Evolutionary conservation across 345 rosid genomes (phyloP), one percentile per base, ranked within the genome.

Genomic region (Boechera divaricarpa): DNA sequence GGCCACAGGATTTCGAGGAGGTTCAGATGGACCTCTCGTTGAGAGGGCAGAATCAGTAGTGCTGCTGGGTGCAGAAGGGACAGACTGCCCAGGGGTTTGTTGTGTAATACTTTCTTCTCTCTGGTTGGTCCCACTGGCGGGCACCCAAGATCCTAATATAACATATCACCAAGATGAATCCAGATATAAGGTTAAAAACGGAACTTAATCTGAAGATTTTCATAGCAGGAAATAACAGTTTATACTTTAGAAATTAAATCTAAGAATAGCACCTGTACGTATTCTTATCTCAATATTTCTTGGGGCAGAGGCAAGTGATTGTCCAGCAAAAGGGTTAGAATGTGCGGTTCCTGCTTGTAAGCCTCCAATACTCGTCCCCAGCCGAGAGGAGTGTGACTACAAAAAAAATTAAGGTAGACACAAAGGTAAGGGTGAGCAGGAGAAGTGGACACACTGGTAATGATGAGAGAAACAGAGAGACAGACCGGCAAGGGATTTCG

Each of bases 211-310:
- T 32, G 54, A 16, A 54, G 51, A 56, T 36, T 70, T 38, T 48
- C 24, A 28, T 55, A 56, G 66, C 49, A 63, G 67, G 10, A 63
- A 36, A 18, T 2, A 39, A 18, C 10, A 10, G 32, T 12, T 24
- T 52, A 32, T 42, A 52, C 8, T 18, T 21, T 41, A 11, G 63
- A 49, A 31, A 58, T 18, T 11, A 52, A 32, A 69, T 26, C 52
- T 24, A 45, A 7, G 35, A 61, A 53, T 5, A 47, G 79, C 49
- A 88, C 91, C 89, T 84, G 89, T 78, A 42, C 86, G 84, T 73
- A 86, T 86, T 83, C 85, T 85, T 77, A 86, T 88, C 77, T 88
- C 91, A 60, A 88, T 80, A 47, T 86, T 87, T 74, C 89, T 80
- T 10, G 88, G 88, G 67, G 79, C 78, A 66, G 79, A 61, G 61